These are phyloP conservation scores for Epichloe elymi DNA, from an alignment of 2,329 filamentous ascomycete species.

Conservation along the genomic window DNA sequence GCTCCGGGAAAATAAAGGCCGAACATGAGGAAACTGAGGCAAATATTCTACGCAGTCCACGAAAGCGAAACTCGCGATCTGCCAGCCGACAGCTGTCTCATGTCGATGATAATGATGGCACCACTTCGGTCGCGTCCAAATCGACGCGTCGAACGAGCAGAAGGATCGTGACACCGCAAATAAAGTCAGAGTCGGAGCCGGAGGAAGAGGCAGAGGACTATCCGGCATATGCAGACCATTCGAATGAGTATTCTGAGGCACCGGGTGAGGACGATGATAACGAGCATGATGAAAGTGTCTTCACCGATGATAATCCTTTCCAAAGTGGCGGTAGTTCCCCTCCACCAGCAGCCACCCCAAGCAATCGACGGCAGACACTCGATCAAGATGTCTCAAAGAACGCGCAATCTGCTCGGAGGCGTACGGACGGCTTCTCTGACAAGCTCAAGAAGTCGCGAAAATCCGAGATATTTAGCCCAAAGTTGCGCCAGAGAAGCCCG, in stretches of 20 bases:
- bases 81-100: slow-evolving; percentile 40
- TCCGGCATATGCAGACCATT: slow-evolving; percentile 27
- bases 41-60: slow-evolving; percentile 30
- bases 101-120: slow-evolving; percentile 32
- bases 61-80: slow-evolving; percentile 41
- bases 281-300: slow-evolving; percentile 47
- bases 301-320: slow-evolving; percentile 85
- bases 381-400: slow-evolving; percentile 29
- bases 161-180: slow-evolving; percentile 37
- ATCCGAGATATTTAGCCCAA: slow-evolving; percentile 40
- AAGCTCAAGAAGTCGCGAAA: slow-evolving; percentile 31
- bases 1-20: slow-evolving; percentile 37
- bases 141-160: slow-evolving; percentile 35
- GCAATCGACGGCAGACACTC: slow-evolving; percentile 35
- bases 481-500: slow-evolving; percentile 20
- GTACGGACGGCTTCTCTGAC: slow-evolving; percentile 23
- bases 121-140: slow-evolving; percentile 21
- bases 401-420: slow-evolving; percentile 30
- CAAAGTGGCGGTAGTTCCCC: slow-evolving; percentile 67
- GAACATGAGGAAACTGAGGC: slow-evolving; percentile 33
- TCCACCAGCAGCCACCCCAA: slow-evolving; percentile 33
- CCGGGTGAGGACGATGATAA: not conserved
- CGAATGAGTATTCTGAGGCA: slow-evolving; percentile 39
- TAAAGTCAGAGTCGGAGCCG: slow-evolving; percentile 41
- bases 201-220: slow-evolving; percentile 22